Evolutionary conservation across 805 yeast genomes (phyloP), one percentile per base, ranked within the genome.

Genomic region (Sugiyamaella mastotermitis): DNA sequence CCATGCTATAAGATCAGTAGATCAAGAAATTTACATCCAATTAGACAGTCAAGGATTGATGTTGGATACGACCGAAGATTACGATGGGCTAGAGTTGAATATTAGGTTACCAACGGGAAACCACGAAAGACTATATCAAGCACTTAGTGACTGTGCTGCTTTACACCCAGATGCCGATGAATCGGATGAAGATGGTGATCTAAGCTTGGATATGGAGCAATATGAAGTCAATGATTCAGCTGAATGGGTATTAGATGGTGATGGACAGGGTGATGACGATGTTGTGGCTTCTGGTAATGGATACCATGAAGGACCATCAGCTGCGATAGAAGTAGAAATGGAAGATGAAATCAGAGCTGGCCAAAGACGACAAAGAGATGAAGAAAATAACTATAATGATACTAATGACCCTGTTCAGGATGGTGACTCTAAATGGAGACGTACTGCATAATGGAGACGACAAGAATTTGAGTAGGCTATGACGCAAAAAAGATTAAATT

Each of bases 1-100:
- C n/a, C 58, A 56, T 35, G 61, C 58, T 5, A 43, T 48, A 4
- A 46, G 50, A n/a, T 29, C 26, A 18, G 42, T 40, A 17, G 37
- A 37, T 15, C 14, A 21, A 4, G 5, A 35, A 4, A 20, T 52
- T 9, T 50, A 55, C 36, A 22, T 53, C 10, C 55, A 54, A 34
- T 15, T 55, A 24, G 43, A 46, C 23, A 5, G 28, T 10, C 33
- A 32, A 18, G 40, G 31, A 17, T 23, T 34, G 31, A 23, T 19
- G 11, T 28, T 23, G 9, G 7, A 17, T 10, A 17, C 4, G 10
- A 19, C 24, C 22, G 31, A 18, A 2, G 40, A 25, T 6, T 41
- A 31, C n/a, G 23, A 17, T 5, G 13, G 41, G 13, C 14, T 39
- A 3, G 50, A 46, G 22, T n/a, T 48, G 22, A 35, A 36, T 14